phyloP scores from a whole-genome alignment of 495 filamentous ascomycete genomes.

The Penicillium crystallinum region DNA sequence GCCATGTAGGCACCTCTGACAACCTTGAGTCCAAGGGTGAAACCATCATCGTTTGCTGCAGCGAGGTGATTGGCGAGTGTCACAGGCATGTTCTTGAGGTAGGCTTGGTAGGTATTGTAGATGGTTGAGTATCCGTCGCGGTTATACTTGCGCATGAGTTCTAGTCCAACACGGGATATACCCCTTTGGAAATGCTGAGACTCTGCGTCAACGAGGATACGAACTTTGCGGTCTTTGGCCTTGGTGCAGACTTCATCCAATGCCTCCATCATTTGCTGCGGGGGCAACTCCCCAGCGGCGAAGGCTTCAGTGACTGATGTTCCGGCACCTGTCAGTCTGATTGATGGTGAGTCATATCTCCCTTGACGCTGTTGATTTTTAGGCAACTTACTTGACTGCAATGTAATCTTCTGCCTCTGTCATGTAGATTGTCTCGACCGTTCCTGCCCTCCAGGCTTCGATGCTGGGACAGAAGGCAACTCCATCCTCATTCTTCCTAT shows the following conservation, averaged over 20 bases:
- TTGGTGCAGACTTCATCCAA: conserved; percentile 32
- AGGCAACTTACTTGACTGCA: conserved; percentile 60
- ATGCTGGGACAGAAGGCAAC: conserved; percentile 47
- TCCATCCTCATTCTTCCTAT: neutral
- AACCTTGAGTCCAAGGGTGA: conserved; percentile 77
- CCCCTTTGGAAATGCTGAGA: conserved; percentile 69
- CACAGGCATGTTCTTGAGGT: conserved; percentile 62
- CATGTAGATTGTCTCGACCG: conserved; percentile 65
- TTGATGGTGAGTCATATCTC: neutral
- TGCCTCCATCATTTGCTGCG: conserved; percentile 34
- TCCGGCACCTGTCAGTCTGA: conserved; percentile 31
- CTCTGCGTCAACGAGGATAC: conserved; percentile 80
- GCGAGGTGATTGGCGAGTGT: conserved; percentile 59
- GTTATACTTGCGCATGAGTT: conserved; percentile 73
- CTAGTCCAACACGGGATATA: conserved; percentile 70
- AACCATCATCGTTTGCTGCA: conserved; percentile 56
- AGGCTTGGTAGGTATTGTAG: conserved; percentile 77
- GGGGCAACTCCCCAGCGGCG: conserved; percentile 23
- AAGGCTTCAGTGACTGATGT: conserved; percentile 28
- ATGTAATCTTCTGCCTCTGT: conserved; percentile 68
- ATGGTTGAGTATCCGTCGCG: conserved; percentile 51
- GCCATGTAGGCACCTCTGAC: conserved; percentile 84
- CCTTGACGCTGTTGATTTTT: neutral
- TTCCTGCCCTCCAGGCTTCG: conserved; percentile 62
- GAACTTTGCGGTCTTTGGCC: conserved; percentile 52